phyloP scores from a whole-genome alignment of 495 filamentous ascomycete species.

The Neurospora cerealis region DNA sequence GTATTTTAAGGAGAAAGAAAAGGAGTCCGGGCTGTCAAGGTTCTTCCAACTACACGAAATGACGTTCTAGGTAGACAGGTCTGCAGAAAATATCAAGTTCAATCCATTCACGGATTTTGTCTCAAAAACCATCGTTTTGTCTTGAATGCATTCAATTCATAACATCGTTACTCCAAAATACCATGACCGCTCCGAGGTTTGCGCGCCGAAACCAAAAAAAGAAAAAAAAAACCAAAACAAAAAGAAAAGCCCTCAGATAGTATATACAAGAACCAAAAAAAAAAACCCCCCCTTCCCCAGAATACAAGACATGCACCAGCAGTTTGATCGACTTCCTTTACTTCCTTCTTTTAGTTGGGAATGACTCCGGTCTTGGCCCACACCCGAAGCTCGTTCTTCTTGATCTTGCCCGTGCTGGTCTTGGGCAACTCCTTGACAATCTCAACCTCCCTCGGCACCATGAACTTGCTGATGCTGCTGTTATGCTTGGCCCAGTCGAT shows the following conservation, averaged over 20 bases:
- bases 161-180: neutral
- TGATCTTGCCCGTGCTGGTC: constrained; percentile 91
- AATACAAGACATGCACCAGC: neutral
- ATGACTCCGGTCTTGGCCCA: constrained; percentile 55
- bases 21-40: neutral
- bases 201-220: neutral
- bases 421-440: constrained; percentile 83
- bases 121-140: neutral
- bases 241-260: neutral
- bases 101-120: neutral
- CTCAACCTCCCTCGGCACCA: constrained; percentile 92
- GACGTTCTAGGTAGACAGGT: neutral
- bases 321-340: neutral
- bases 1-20: too few relatives aligned
- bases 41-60: neutral
- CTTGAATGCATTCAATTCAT: neutral
- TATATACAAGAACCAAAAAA: neutral
- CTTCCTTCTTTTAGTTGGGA: neutral
- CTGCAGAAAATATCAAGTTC: neutral
- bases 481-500: constrained; percentile 77
- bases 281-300: neutral
- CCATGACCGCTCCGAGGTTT: neutral
- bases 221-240: neutral
- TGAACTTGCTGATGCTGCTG: constrained; percentile 79
- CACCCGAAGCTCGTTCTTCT: constrained; percentile 86